Evolutionary conservation across 768 basidiomycete species (phyloP), one percentile per base, ranked within the genome.

Genomic region (Megacollybia marginata): DNA sequence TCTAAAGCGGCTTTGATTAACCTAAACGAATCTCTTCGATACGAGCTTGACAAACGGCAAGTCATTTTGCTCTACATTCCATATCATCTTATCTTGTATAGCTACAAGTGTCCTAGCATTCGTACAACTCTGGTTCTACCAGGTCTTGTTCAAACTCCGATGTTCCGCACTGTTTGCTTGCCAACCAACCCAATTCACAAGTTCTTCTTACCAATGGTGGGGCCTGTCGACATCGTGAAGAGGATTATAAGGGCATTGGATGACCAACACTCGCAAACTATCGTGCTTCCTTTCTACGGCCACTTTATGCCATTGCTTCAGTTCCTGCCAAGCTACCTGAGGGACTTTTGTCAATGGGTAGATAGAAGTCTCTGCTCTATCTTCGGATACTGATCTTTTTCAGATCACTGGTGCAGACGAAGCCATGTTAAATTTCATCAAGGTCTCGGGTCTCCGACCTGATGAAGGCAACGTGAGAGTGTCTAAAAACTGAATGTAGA

Each of bases 1-100:
- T 92, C 91, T 20, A 99, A 99, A 69, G 89, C 92, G 10, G 93
- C 94, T n/a, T 61, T 88, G 18, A 70, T 88, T 13, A 78, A 79
- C 32, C 65, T 97, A 42, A 83, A 95, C 56, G 88, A 93, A 55
- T 84, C 88, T 12, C 74, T 99, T 47, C 79, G 92, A 47, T 88
- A 83, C 57, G 95, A 99, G 63, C 79, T 98, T 15, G 87, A 93
- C 62, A 80, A 85, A 42, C 70, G 75, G 85, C 88, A 64, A 47
- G 61, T 48, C 44, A 34, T 49, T 34, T 20, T 47, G n/a, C n/a
- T 16, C 11, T 19, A 20, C 38, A 16, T 3, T 35, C 49, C 20
- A 46, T 49, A 8, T 48, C 44, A 38, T 48, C 32, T 54, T 49
- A 34, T 46, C 43, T 49, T 49, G 52, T 54, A 18, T 53, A 83